These are phyloP conservation scores for Candida hungchunana DNA, from an alignment of 805 yeast genomes.

Conservation along the genomic window DNA sequence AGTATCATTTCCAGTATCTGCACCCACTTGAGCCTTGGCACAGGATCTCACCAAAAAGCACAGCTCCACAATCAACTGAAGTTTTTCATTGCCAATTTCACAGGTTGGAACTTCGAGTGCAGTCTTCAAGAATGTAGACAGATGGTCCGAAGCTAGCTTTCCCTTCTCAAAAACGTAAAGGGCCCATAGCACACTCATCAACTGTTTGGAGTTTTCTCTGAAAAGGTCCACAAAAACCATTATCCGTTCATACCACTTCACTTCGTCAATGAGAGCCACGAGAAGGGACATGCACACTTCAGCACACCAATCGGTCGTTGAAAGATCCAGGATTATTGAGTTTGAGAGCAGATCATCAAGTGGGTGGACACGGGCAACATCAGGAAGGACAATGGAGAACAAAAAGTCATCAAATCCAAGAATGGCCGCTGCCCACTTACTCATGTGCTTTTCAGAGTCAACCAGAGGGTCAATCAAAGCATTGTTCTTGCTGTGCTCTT, in stretches of 20 bases:
- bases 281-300: conserved; percentile 11
- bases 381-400: conserved; percentile 13
- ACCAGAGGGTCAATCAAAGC: conserved; percentile 9
- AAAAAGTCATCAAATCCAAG: conserved; percentile 16
- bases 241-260: conserved; percentile 5
- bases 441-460: conserved; percentile 16
- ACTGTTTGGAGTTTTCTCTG: conserved; percentile 25
- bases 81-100: conserved; percentile 7
- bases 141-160: conserved; percentile 15
- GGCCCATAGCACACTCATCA: conserved; percentile 29
- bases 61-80: conserved; percentile 19
- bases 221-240: conserved; percentile 8
- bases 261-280: neutral
- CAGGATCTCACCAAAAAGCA: conserved; percentile 28
- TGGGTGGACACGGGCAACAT: neutral
- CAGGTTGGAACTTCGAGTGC: neutral
- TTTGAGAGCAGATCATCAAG: conserved; percentile 1
- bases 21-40: conserved; percentile 1
- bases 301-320: conserved; percentile 15
- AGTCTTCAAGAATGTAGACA: conserved; percentile 5
- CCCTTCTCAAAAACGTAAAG: conserved; percentile 20
- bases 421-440: conserved; percentile 2
- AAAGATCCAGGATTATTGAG: neutral
- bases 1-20: too few relatives aligned
- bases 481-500: conserved; percentile 23